Evolutionary conservation across 306 rosid genomes (phyloP).

Genomic region (Vigna angularis): DNA sequence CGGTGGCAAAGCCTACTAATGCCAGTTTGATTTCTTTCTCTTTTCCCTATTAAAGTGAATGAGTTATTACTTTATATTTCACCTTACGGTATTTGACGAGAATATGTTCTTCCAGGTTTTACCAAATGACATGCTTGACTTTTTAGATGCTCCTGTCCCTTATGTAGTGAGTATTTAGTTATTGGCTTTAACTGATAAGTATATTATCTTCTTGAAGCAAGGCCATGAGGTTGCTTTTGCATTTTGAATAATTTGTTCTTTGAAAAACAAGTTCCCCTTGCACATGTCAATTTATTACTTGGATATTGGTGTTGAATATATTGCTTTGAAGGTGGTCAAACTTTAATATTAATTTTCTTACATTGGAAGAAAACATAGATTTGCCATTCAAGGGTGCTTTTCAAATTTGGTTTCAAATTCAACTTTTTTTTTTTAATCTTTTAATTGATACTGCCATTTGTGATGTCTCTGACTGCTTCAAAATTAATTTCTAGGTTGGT

Average conservation of each 20-base stretch:
- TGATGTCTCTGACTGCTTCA: conserved; percentile 42
- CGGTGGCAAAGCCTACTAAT: conserved; percentile 98
- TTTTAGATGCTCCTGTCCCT: conserved; percentile 99
- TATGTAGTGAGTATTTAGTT: conserved; percentile 75
- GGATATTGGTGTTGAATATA: conserved; percentile 15
- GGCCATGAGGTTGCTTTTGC: conserved; percentile 31
- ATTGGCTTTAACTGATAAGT: conserved; percentile 25
- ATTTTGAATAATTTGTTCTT: conserved; percentile 26
- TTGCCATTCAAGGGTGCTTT: conserved; percentile 22
- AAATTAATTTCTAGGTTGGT: conserved; percentile 71
- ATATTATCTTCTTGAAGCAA: conserved; percentile 32
- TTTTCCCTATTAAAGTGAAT: conserved; percentile 26
- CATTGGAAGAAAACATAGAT: conserved; percentile 39
- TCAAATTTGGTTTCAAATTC: conserved; percentile 33
- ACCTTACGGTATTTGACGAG: conserved; percentile 40
- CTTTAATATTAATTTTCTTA: conserved; percentile 16
- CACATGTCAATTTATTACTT: conserved; percentile 15
- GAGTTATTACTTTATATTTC: conserved; percentile 28
- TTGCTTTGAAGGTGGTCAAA: conserved; percentile 29
- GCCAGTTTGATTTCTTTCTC: conserved; percentile 76
- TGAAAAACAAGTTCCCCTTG: conserved; percentile 24
- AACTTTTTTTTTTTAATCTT: conserved; percentile 30
- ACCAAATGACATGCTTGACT: conserved; percentile 96
- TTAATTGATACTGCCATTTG: conserved; percentile 28
- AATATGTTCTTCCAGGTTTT: conserved; percentile 68